Conservation (phyloP, 176 grass and related monocot species). For the Musa beccarii region DNA sequence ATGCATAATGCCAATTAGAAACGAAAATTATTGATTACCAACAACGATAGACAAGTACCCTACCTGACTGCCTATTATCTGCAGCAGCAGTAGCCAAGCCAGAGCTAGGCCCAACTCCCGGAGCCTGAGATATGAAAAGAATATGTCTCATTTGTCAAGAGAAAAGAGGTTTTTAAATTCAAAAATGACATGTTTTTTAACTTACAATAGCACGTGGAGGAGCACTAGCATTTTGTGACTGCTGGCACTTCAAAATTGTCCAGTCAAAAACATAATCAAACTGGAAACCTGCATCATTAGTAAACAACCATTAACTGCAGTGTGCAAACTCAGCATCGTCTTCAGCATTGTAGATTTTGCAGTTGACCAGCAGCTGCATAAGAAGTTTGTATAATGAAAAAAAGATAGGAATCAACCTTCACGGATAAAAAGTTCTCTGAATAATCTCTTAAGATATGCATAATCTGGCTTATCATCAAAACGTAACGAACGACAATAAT, state of each 20-base stretch:
- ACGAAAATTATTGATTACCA: neutral
- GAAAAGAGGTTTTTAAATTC: neutral
- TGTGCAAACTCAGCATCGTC: neutral
- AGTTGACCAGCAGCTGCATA: neutral
- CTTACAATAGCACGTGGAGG: neutral
- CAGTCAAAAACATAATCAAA: conserved; percentile 10
- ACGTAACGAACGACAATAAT: neutral
- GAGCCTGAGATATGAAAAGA: conserved; percentile 41
- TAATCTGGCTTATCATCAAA: conserved; percentile 10
- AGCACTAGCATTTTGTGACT: conserved; percentile 1
- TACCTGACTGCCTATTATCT: conserved; percentile 82
- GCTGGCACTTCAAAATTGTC: conserved; percentile 2
- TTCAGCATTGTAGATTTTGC: neutral
- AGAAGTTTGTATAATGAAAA: neutral
- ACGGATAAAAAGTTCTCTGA: neutral
- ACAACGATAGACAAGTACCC: conserved; percentile 4
- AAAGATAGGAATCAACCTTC: neutral
- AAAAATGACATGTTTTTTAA: neutral
- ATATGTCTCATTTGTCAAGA: neutral
- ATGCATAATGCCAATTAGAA: neutral
- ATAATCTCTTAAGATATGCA: conserved; percentile 4
- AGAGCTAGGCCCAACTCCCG: conserved; percentile 59
- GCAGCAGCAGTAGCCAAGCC: conserved; percentile 45
- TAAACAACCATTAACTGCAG: neutral
- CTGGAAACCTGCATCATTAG: neutral